Evolutionary conservation across 2,329 filamentous ascomycete genomes (phyloP).

Genomic region (Trichophyton verrucosum): DNA sequence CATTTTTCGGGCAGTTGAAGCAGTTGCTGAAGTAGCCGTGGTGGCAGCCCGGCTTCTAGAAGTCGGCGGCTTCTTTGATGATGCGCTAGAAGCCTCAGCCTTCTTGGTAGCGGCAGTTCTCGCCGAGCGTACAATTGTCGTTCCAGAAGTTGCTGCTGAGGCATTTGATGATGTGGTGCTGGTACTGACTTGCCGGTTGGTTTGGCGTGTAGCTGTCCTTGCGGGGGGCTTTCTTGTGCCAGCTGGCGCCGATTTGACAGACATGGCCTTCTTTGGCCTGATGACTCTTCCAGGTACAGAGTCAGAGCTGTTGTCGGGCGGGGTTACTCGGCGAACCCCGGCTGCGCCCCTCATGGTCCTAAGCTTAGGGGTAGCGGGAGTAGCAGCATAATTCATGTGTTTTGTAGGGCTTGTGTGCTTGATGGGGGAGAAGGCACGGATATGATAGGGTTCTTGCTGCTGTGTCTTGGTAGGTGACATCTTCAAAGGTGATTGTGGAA

Average conservation of each 20-base stretch:
- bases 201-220: slow-evolving; percentile 29
- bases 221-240: slow-evolving; percentile 22
- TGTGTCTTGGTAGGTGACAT: slow-evolving; percentile 24
- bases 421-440: slow-evolving; percentile 50
- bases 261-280: slow-evolving; percentile 4
- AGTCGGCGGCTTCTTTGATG: slow-evolving; percentile 5
- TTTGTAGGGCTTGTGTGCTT: slow-evolving; percentile 40
- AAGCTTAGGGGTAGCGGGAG: neutral
- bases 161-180: slow-evolving; percentile 24
- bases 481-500: slow-evolving; percentile 45
- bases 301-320: slow-evolving; percentile 5
- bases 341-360: slow-evolving; percentile 2
- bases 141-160: slow-evolving; percentile 29
- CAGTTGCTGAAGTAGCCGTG: slow-evolving; percentile 23
- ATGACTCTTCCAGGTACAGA: slow-evolving; percentile 3
- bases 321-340: slow-evolving; percentile 5
- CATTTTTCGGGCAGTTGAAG: slow-evolving; percentile 26
- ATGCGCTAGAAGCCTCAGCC: slow-evolving; percentile 13
- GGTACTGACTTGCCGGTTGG: slow-evolving; percentile 24
- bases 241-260: slow-evolving; percentile 15
- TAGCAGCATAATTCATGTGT: neutral
- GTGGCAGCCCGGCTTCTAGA: slow-evolving; percentile 17
- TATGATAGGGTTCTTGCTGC: slow-evolving; percentile 43
- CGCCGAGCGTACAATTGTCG: slow-evolving; percentile 25
- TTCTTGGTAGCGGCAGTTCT: slow-evolving; percentile 22